Base-by-base conservation (phyloP, 176 grass and related monocot genomes). In the Leersia perrieri region DNA sequence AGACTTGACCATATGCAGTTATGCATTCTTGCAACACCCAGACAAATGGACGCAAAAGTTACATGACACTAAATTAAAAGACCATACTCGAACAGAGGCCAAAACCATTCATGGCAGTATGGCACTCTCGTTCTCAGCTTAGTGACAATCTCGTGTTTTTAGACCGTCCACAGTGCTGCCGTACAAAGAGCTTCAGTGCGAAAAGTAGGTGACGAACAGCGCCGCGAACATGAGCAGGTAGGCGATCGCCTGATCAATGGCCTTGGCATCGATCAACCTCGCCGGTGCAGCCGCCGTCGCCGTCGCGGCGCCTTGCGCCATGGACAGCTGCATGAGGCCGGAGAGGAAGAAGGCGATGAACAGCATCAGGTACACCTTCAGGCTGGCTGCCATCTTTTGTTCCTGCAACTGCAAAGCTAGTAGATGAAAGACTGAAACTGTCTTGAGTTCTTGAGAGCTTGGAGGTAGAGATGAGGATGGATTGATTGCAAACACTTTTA, bases 241-340 rank as follows among this genome's bases (percentile, higher is more conserved):
- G 15, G 68, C 86, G 36, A 83, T 49, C 22, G 61, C 80, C 68
- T 73, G 80, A 73, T 68, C 80, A 0, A 78, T 38, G 1, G 35
- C 68, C 67, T 67, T 83, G 0, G 30, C 38, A 16, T 74, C 73
- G 0, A 82, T 7, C 40, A 28, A 65, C 42, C 62, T 25, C 0
- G 25, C 47, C 60, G 11, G 33, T 10, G 32, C 32, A 22, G 66
- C 15, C 13, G 33, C 42, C n/a, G 47, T 5, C 20, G 51, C 51
- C 40, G n/a, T 32, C 29, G 70, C 29, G 26, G 40, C 49, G 29
- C 33, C 80, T 16, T 83, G 74, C 63, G 81, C 68, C 62, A 63
- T 33, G 62, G 62, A 79, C 23, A 88, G 61, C 75, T 83, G 68
- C 75, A 88, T 84, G 75, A 84, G 68, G 15, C 80, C 86, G 12